Conservation (phyloP, 2,329 filamentous ascomycete species). For the Penicillium brasilianum region DNA sequence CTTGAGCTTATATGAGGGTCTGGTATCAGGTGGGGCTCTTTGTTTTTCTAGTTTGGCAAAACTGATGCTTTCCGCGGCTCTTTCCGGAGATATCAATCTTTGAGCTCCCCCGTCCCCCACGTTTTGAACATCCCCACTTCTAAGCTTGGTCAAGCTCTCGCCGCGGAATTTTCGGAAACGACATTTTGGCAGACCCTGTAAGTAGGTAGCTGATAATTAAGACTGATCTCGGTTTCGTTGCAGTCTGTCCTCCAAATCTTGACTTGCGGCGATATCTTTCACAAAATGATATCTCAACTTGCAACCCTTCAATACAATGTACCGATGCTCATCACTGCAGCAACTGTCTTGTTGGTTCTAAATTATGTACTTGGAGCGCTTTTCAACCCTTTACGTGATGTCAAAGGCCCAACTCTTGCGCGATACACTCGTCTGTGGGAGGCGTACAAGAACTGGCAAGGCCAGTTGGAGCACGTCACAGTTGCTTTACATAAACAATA, state of each 20-base stretch:
- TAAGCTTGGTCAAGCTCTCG: neutral
- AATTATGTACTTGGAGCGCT: neutral
- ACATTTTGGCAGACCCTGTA: neutral
- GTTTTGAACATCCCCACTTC: neutral
- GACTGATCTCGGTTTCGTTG: neutral
- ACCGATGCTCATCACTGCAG: neutral
- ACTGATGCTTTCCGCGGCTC: neutral
- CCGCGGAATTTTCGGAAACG: neutral
- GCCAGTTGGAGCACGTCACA: neutral
- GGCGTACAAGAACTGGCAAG: neutral
- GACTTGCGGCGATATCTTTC: neutral
- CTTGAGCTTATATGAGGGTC: no score
- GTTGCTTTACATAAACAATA: neutral
- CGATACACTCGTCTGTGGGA: neutral
- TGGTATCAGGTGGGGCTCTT: neutral
- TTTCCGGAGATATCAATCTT: neutral
- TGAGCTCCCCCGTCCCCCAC: neutral
- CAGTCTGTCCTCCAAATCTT: neutral
- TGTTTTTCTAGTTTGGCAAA: neutral
- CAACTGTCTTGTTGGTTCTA: neutral
- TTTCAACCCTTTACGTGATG: neutral
- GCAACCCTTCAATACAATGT: neutral
- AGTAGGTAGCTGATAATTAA: neutral
- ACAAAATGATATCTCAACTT: neutral
- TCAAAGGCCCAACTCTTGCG: neutral